Conservation (phyloP, 345 rosid genomes). For the Melaleuca alternifolia region DNA sequence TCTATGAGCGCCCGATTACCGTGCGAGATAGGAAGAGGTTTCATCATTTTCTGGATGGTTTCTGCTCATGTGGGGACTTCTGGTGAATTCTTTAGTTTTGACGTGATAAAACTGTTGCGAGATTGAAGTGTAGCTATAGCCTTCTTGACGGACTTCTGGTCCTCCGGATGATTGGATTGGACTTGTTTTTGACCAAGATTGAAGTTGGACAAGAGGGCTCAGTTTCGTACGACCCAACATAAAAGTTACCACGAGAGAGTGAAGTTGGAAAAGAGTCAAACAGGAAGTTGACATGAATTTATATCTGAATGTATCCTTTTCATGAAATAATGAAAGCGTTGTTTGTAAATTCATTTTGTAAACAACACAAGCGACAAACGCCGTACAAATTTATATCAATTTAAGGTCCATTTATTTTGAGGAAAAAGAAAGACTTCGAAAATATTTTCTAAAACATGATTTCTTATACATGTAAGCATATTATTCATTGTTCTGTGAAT, state of each 20-base stretch:
- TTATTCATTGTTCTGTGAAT: no score
- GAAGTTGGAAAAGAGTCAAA: background rate
- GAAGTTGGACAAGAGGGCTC: background rate
- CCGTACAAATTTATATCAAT: background rate
- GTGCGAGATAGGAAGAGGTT: slow-evolving; percentile 60
- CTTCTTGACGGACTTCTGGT: background rate
- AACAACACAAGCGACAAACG: background rate
- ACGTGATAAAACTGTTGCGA: background rate
- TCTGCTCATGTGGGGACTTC: slow-evolving; percentile 55
- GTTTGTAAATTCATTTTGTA: background rate
- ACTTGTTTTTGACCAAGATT: background rate
- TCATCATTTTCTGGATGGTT: slow-evolving; percentile 63
- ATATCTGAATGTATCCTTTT: background rate
- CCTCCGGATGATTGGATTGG: background rate
- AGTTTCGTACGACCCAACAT: background rate
- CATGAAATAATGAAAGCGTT: background rate
- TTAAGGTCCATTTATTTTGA: background rate
- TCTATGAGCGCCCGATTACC: slow-evolving; percentile 34
- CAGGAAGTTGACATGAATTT: background rate
- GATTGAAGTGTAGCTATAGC: background rate
- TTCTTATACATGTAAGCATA: background rate
- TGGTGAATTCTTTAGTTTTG: slow-evolving; percentile 17
- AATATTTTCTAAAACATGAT: background rate
- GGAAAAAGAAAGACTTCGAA: background rate
- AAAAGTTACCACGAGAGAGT: background rate